Evolutionary conservation across 805 yeast genomes (phyloP).

Genomic region (Yamadazyma phyllophila): DNA sequence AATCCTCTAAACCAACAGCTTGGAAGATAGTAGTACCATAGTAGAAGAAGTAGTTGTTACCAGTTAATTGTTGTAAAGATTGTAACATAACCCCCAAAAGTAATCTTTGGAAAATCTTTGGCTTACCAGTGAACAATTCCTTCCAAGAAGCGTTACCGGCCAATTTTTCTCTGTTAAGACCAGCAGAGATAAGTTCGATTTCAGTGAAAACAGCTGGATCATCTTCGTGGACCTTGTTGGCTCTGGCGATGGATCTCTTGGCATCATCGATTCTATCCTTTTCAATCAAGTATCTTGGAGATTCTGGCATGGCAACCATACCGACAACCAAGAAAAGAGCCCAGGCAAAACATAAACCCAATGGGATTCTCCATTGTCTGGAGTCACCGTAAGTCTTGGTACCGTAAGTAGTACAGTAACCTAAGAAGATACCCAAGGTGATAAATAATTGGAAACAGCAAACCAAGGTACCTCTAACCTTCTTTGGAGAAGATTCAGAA

Average conservation of each 20-base stretch:
- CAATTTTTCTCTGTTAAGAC: conserved; percentile 55
- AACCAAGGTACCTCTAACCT: conserved; percentile 67
- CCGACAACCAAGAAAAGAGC: conserved; percentile 48
- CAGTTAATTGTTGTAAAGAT: conserved; percentile 56
- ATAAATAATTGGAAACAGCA: conserved; percentile 68
- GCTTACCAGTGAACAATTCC: conserved; percentile 61
- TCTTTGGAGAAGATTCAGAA: conserved; percentile 69
- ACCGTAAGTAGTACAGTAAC: conserved; percentile 65
- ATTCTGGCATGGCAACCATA: conserved; percentile 63
- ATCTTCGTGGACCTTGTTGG: conserved; percentile 54
- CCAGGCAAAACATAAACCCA: conserved; percentile 55
- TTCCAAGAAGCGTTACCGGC: conserved; percentile 69
- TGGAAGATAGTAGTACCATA: conserved; percentile 57
- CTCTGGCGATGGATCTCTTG: conserved; percentile 48
- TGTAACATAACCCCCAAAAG: conserved; percentile 58
- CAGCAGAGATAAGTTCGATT: conserved; percentile 52
- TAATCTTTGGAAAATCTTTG: conserved; percentile 57
- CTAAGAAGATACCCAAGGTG: conserved; percentile 68
- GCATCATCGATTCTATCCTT: conserved; percentile 52
- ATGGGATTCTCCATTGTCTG: conserved; percentile 67
- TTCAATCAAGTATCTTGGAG: conserved; percentile 62
- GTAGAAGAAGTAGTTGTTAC: conserved; percentile 61
- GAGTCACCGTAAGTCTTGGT: conserved; percentile 52
- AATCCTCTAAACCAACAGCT: conserved; percentile 49
- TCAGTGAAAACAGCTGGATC: conserved; percentile 54